These are phyloP conservation scores for Exsudoporus frostii DNA, from an alignment of 768 basidiomycete genomes.

Conservation along the genomic window DNA sequence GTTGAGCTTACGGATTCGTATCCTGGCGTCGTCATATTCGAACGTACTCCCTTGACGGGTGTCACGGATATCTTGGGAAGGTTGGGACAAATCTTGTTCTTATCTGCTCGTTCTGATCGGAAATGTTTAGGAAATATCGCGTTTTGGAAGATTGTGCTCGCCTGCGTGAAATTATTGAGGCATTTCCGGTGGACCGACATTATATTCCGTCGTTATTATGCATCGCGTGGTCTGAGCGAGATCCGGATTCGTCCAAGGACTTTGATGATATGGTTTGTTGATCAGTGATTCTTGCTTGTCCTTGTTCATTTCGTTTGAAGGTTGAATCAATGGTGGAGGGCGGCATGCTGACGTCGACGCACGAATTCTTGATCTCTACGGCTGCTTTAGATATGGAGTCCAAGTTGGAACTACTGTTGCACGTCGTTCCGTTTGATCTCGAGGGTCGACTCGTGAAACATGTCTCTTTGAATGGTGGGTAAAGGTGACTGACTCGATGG, in stretches of 20 bases:
- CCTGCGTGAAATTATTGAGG: slow-evolving; percentile 58
- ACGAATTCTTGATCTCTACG: slow-evolving; percentile 50
- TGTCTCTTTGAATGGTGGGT: slow-evolving; percentile 46
- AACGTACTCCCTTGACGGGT: slow-evolving; percentile 65
- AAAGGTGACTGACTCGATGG: slow-evolving; percentile 10
- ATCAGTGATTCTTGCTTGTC: not conserved
- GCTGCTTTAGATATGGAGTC: slow-evolving; percentile 54
- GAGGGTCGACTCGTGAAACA: slow-evolving; percentile 53
- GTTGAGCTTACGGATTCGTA: slow-evolving; percentile 28
- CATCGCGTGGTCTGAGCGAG: slow-evolving; percentile 55
- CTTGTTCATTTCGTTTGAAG: slow-evolving; percentile 33
- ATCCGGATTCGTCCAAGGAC: slow-evolving; percentile 42
- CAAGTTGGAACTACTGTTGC: slow-evolving; percentile 46
- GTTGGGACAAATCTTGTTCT: slow-evolving; percentile 35
- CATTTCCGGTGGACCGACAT: slow-evolving; percentile 51
- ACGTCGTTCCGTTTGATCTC: slow-evolving; percentile 47
- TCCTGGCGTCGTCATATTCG: slow-evolving; percentile 74
- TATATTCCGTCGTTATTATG: slow-evolving; percentile 62
- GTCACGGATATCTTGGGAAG: slow-evolving; percentile 63
- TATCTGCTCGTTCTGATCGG: slow-evolving; percentile 1
- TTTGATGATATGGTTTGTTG: slow-evolving; percentile 58
- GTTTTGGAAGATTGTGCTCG: slow-evolving; percentile 71
- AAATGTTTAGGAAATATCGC: slow-evolving; percentile 55
- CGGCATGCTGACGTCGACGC: slow-evolving; percentile 38
- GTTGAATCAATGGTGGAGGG: slow-evolving; percentile 47